Evolutionary conservation across 768 basidiomycete genomes (phyloP).

Genomic region (Hericium rajendrae): DNA sequence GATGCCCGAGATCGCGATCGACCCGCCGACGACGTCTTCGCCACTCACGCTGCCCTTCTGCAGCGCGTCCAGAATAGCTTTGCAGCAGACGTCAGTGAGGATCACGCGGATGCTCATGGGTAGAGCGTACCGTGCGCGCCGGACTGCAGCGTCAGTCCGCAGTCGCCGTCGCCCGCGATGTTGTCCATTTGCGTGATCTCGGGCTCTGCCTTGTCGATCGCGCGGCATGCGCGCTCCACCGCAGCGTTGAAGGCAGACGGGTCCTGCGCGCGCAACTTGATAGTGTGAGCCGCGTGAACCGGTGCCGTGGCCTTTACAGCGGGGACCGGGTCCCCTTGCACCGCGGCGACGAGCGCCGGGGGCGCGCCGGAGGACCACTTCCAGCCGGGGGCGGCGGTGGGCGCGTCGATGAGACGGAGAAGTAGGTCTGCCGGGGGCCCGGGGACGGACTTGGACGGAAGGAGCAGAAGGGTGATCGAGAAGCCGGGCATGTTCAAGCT

Average conservation of each 20-base stretch:
- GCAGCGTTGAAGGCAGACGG: slow-evolving; percentile 40
- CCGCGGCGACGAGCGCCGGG: slow-evolving; percentile 22
- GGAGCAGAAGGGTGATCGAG: slow-evolving; percentile 71
- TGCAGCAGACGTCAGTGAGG: background rate
- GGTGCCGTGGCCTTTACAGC: background rate
- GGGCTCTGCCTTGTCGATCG: slow-evolving; percentile 68
- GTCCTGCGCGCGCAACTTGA: slow-evolving; percentile 30
- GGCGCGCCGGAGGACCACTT: slow-evolving; percentile 52
- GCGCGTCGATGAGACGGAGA: slow-evolving; percentile 62
- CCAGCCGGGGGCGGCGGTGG: slow-evolving; percentile 72
- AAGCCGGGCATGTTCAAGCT: slow-evolving; percentile 92
- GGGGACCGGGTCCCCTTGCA: slow-evolving; percentile 5
- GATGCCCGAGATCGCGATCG: slow-evolving; percentile 61
- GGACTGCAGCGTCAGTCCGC: slow-evolving; percentile 57
- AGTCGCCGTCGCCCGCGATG: slow-evolving; percentile 87
- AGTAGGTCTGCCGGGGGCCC: slow-evolving; percentile 33
- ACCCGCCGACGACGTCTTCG: slow-evolving; percentile 50
- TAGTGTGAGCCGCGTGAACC: background rate
- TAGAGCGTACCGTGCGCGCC: slow-evolving; percentile 56
- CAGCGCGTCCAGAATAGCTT: slow-evolving; percentile 55
- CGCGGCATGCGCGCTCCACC: slow-evolving; percentile 50
- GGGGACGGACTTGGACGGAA: slow-evolving; percentile 41
- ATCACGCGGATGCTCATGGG: background rate
- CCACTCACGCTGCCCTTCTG: slow-evolving; percentile 48
- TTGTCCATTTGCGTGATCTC: slow-evolving; percentile 89